phyloP scores from a whole-genome alignment of 2,329 filamentous ascomycete species.

The Polychaeton citri region DNA sequence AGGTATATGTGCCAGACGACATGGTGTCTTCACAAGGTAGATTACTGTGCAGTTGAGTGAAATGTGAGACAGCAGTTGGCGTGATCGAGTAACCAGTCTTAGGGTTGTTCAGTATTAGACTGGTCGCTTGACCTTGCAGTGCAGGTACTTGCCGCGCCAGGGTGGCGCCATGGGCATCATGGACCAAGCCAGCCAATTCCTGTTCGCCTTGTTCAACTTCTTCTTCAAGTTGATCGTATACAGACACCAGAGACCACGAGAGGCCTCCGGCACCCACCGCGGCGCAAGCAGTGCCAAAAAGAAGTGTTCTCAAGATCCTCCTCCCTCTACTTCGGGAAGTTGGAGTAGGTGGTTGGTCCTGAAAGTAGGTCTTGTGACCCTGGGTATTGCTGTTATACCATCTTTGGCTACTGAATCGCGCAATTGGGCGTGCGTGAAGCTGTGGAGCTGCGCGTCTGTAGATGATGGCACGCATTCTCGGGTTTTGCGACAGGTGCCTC shows the following conservation, averaged over 20 bases:
- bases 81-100: conserved; percentile 11
- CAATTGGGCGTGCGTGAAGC: neutral
- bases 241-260: neutral
- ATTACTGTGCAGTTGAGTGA: conserved; percentile 14
- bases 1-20: conserved; percentile 9
- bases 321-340: neutral
- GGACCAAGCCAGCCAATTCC: neutral
- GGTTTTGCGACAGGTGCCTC: neutral
- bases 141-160: neutral
- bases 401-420: neutral
- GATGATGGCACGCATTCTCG: neutral
- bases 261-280: neutral
- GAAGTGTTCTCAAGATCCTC: neutral
- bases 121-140: neutral
- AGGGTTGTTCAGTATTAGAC: neutral
- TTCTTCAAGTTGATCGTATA: neutral
- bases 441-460: neutral
- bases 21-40: conserved; percentile 18
- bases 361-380: neutral
- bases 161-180: neutral
- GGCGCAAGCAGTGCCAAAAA: neutral
- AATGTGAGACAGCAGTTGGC: conserved; percentile 12
- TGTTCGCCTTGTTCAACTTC: neutral
- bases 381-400: neutral
- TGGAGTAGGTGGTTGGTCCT: neutral